phyloP scores from a whole-genome alignment of 768 basidiomycete species.

The Hericium coralloides region DNA sequence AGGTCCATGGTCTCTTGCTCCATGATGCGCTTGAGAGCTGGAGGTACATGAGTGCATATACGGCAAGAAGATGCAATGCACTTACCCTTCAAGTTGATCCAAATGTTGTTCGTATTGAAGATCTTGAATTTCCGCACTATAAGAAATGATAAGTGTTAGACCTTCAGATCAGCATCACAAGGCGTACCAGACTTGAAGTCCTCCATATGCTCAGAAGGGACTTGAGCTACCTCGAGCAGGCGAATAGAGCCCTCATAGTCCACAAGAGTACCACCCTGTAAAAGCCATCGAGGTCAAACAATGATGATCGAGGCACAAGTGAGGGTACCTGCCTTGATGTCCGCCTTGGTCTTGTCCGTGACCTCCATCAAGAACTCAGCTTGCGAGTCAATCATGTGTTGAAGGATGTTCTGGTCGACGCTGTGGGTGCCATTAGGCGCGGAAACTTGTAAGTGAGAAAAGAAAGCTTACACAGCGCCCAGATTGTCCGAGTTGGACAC shows the following conservation, averaged over 20 bases:
- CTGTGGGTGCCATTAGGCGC: slow-evolving; percentile 21
- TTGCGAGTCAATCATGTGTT: slow-evolving; percentile 55
- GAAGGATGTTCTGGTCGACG: slow-evolving; percentile 59
- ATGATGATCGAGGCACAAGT: not conserved
- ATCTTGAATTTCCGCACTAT: slow-evolving; percentile 68
- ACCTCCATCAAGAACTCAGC: slow-evolving; percentile 71
- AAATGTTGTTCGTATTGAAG: slow-evolving; percentile 68
- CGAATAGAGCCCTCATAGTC: slow-evolving; percentile 60
- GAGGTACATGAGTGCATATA: slow-evolving; percentile 5
- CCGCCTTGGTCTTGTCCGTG: slow-evolving; percentile 78
- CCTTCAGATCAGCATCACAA: not conserved
- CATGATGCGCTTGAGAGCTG: slow-evolving; percentile 68
- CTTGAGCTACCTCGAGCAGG: slow-evolving; percentile 71
- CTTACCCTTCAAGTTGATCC: slow-evolving; percentile 33
- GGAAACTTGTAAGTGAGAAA: not conserved
- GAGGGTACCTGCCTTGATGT: slow-evolving; percentile 40
- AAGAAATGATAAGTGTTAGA: not conserved
- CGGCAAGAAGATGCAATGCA: not conserved
- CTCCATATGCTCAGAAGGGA: slow-evolving; percentile 61
- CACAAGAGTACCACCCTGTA: slow-evolving; percentile 52
- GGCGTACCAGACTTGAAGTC: slow-evolving; percentile 52
- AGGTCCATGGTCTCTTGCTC: slow-evolving; percentile 57
- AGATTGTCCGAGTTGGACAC: slow-evolving; percentile 74
- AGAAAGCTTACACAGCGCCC: slow-evolving; percentile 45
- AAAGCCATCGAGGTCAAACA: not conserved